Base-by-base conservation (phyloP, 257 asterid genomes). In the Lavandula angustifolia region DNA sequence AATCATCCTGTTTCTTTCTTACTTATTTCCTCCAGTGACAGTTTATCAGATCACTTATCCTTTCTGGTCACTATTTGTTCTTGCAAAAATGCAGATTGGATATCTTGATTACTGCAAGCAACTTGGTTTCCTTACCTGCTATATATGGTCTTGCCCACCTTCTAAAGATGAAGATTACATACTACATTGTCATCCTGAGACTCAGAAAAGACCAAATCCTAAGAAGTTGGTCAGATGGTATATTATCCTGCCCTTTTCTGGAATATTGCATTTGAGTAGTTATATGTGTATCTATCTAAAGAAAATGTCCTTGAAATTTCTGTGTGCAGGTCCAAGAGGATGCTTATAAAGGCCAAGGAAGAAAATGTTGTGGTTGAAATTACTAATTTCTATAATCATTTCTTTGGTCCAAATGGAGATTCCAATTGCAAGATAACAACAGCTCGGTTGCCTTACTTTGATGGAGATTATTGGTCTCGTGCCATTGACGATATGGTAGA, bases 91-190 rank as follows among this genome's bases (percentile, higher is more conserved):
- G 71, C 81, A 89, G 96, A 83, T 87, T 58, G 94, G 94, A 54
- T 89, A 89, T 80, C 91, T 87, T 47, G 91, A 84, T 60, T 85
- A 87, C 78, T 89, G 95, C 87, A 85, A 87, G 82, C 76, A 44
- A 60, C 80, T 62, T 48, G 97, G 97, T 66, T 89, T 83, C 63
- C 67, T 75, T 40, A 79, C 82, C 62, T 81, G 94, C 80, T 83
- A 87, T 41, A 75, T 89, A 73, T 89, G 95, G 95, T 87, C 94
- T 53, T 89, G 92, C 79, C 94, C 97, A 59, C 94, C 97, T 64
- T 18, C 44, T 43, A 83, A 68, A 77, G 89, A 85, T 47, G 91
- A 87, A 34, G 94, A 89, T 78, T 89, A 87, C 75, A 87, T 89
- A 63, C 73, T 89, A 69, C 74, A 81, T 69, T 85, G 88, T 71